Conservation (phyloP, 2,329 filamentous ascomycete genomes). For the Aurifilum marmelostoma region DNA sequence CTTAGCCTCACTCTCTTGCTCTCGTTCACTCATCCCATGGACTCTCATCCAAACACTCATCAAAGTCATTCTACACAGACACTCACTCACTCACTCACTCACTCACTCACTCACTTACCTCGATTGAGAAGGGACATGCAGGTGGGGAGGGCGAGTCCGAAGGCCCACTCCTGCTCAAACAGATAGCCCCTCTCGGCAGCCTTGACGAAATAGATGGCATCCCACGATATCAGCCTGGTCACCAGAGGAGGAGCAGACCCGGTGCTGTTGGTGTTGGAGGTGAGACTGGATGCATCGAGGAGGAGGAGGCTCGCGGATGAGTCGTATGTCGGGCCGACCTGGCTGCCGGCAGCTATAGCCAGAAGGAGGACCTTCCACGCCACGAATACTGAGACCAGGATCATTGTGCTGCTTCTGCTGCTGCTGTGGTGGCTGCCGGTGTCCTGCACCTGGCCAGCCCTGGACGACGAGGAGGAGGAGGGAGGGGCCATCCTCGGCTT, state of each 20-base stretch:
- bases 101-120: conserved; percentile 13
- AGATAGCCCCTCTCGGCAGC: conserved; percentile 65
- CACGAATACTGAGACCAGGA: conserved; percentile 49
- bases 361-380: conserved; percentile 71
- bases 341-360: conserved; percentile 57
- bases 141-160: conserved; percentile 57
- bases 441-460: conserved; percentile 7
- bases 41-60: too few relatives aligned
- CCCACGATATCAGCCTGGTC: conserved; percentile 73
- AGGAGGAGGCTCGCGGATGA: conserved; percentile 66
- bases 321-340: conserved; percentile 69
- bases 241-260: conserved; percentile 39
- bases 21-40: too few relatives aligned
- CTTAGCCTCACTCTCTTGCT: too few relatives aligned
- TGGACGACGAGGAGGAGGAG: conserved; percentile 9
- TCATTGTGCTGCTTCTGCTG: conserved; percentile 33
- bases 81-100: background rate
- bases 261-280: conserved; percentile 32
- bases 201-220: conserved; percentile 76
- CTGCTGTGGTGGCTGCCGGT: background rate
- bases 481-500: background rate
- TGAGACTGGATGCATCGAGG: conserved; percentile 36
- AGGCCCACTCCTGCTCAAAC: conserved; percentile 87
- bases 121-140: conserved; percentile 42
- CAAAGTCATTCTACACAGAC: too few relatives aligned